Conservation (phyloP, 148 eudicot genomes). For the Camellia lanceoleosa region DNA sequence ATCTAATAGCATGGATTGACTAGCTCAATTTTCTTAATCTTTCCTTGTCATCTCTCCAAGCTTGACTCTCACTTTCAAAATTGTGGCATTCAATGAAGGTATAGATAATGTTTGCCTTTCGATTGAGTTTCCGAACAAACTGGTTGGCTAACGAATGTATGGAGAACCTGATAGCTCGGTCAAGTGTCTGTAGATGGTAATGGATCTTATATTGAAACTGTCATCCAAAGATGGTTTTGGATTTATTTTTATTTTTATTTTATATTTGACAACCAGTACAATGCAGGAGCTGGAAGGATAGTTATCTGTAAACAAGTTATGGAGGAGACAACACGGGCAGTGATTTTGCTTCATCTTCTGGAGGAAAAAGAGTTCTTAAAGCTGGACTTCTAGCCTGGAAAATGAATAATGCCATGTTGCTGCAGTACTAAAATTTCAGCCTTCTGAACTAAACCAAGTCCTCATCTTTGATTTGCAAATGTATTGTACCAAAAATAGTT, state of each 20-base stretch:
- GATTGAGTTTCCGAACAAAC: too few species aligned
- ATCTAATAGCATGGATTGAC: not conserved
- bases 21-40: not conserved
- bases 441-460: not conserved
- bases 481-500: not conserved
- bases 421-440: not conserved
- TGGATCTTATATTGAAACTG: not conserved
- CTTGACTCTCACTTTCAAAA: too few species aligned
- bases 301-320: too few species aligned
- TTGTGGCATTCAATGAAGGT: too few species aligned
- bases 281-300: not conserved
- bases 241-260: too few species aligned
- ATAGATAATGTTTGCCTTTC: too few species aligned
- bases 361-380: not conserved
- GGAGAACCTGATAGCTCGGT: too few species aligned
- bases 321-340: not conserved
- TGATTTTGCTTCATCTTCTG: not conserved
- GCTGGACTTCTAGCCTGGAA: not conserved
- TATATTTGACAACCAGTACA: not conserved
- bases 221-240: slow-evolving; percentile 1
- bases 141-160: too few species aligned
- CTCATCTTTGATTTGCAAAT: not conserved
- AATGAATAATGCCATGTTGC: not conserved
- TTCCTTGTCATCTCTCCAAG: not conserved
- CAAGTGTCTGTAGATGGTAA: not conserved